Evolutionary conservation across 805 yeast genomes (phyloP).

Genomic region (Metschnikowia henanensis): DNA sequence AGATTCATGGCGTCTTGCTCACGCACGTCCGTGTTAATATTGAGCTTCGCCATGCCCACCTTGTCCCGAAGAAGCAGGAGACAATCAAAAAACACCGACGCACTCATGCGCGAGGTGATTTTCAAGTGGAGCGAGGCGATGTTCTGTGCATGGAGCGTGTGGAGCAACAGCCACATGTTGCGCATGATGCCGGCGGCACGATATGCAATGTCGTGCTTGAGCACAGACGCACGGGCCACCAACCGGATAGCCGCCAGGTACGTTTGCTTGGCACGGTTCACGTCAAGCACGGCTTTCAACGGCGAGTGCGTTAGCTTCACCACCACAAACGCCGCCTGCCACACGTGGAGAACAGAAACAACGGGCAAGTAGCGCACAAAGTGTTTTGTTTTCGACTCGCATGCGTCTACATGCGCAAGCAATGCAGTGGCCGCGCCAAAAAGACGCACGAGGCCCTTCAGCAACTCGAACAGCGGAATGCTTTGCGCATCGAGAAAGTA

Average conservation of each 20-base stretch:
- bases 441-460: slow-evolving; percentile 70
- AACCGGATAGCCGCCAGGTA: slow-evolving; percentile 66
- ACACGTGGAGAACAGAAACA: slow-evolving; percentile 73
- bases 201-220: slow-evolving; percentile 90
- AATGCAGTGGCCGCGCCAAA: slow-evolving; percentile 79
- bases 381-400: slow-evolving; percentile 56
- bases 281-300: slow-evolving; percentile 62
- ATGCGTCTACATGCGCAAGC: slow-evolving; percentile 61
- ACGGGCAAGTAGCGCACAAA: slow-evolving; percentile 82
- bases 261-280: slow-evolving; percentile 66
- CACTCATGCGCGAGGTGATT: slow-evolving; percentile 85
- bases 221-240: slow-evolving; percentile 76
- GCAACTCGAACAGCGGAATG: slow-evolving; percentile 57
- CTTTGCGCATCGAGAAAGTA: slow-evolving; percentile 68
- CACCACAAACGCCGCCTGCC: slow-evolving; percentile 91
- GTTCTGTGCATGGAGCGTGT: slow-evolving; percentile 59
- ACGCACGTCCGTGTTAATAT: slow-evolving; percentile 33
- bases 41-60: slow-evolving; percentile 76
- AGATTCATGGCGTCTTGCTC: slow-evolving; percentile 22
- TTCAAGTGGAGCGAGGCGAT: slow-evolving; percentile 45
- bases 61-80: slow-evolving; percentile 81
- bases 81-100: slow-evolving; percentile 90
- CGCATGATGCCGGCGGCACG: slow-evolving; percentile 93
- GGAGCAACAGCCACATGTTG: slow-evolving; percentile 88
- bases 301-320: slow-evolving; percentile 79